These are phyloP conservation scores for Neophaeococcomyces mojaviensis DNA, from an alignment of 2,329 filamentous ascomycete species.

Conservation along the genomic window DNA sequence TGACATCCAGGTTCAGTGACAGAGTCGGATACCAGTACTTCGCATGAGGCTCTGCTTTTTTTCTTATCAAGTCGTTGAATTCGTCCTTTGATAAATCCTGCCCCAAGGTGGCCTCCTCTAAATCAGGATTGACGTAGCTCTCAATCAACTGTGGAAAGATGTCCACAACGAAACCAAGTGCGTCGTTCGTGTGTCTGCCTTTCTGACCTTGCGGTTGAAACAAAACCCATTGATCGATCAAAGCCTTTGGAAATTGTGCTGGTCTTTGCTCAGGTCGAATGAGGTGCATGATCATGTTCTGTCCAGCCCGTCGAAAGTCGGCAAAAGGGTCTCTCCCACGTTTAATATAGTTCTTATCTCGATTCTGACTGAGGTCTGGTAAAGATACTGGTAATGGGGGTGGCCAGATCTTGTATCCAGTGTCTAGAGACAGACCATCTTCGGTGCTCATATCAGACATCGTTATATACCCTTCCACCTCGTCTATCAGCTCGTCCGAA, in stretches of 20 bases:
- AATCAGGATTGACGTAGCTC: constrained; percentile 31
- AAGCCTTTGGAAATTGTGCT: constrained; percentile 18
- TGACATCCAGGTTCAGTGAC: constrained; percentile 67
- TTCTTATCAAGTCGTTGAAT: constrained; percentile 25
- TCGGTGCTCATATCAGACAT: constrained; percentile 56
- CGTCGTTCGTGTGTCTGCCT: constrained; percentile 53
- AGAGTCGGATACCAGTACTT: constrained; percentile 70
- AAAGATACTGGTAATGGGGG: constrained; percentile 28
- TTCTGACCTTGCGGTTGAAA: constrained; percentile 41
- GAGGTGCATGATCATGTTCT: constrained; percentile 46
- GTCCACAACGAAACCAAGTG: constrained; percentile 60
- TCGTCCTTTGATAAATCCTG: constrained; percentile 27
- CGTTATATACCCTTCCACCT: constrained; percentile 56
- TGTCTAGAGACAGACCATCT: constrained; percentile 49
- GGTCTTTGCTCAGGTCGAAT: constrained; percentile 39
- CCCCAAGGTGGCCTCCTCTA: constrained; percentile 26
- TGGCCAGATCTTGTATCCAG: constrained; percentile 45
- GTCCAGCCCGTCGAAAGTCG: constrained; percentile 41
- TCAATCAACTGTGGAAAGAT: constrained; percentile 62
- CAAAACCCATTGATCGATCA: constrained; percentile 60
- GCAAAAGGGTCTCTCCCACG: constrained; percentile 28
- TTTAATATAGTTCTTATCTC: constrained; percentile 41
- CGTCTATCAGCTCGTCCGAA: constrained; percentile 24
- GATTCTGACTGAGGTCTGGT: constrained; percentile 25
- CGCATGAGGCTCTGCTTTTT: constrained; percentile 19